phyloP scores from a whole-genome alignment of 768 basidiomycete species.

The Candolleomyces efflorescens region DNA sequence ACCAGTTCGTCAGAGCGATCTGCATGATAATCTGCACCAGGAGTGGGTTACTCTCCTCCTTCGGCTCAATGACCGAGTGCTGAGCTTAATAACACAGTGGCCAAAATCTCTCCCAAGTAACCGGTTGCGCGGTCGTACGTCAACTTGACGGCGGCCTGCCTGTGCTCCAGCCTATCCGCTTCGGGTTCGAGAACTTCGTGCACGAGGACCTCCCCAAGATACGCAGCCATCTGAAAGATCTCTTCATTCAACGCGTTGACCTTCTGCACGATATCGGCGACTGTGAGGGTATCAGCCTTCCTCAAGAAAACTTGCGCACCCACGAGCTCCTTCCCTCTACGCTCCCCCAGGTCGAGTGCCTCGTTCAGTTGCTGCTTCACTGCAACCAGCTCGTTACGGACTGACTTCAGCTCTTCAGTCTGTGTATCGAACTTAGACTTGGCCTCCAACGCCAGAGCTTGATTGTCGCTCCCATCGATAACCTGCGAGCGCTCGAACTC shows the following conservation, averaged over 20 bases:
- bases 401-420: slow-evolving; percentile 10
- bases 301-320: slow-evolving; percentile 42
- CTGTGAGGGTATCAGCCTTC: slow-evolving; percentile 37
- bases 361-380: slow-evolving; percentile 11
- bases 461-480: neutral
- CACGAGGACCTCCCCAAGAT: slow-evolving; percentile 38
- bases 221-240: slow-evolving; percentile 46
- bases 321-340: slow-evolving; percentile 41
- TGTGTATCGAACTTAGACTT: slow-evolving; percentile 2
- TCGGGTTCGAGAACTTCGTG: slow-evolving; percentile 11
- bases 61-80: neutral
- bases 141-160: neutral
- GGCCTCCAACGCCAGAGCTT: slow-evolving; percentile 4
- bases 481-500: too few species aligned
- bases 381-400: slow-evolving; percentile 2
- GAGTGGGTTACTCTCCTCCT: slow-evolving; percentile 1
- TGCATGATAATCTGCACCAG: slow-evolving; percentile 6
- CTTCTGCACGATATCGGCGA: slow-evolving; percentile 39
- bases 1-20: neutral
- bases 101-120: slow-evolving; percentile 15
- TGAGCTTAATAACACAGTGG: slow-evolving; percentile 2
- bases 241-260: slow-evolving; percentile 42
- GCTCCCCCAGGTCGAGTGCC: slow-evolving; percentile 25
- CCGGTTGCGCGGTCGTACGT: slow-evolving; percentile 19
- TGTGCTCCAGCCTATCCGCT: neutral